Evolutionary conservation across 495 filamentous ascomycete species (phyloP), one percentile per base, ranked within the genome.

Genomic region (Pyronema omphalodes): DNA sequence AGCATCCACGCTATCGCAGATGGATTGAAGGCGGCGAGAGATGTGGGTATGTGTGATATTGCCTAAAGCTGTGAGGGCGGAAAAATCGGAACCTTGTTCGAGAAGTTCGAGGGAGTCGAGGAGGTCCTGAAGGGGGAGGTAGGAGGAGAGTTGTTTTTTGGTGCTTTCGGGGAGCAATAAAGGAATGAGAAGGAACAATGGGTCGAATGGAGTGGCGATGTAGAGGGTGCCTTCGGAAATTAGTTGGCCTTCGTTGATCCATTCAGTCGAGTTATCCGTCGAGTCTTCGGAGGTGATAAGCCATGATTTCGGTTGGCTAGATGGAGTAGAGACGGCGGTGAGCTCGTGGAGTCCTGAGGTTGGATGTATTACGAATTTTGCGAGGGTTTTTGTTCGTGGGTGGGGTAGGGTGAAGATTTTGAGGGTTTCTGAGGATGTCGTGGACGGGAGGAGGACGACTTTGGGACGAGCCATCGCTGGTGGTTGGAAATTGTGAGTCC

Each of bases 291-390:
- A 33, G 29, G 76, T 69, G 48, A 86, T 66, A 3, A 89, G 71
- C 82, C 82, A 85, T 62, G 84, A 88, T 50, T 75, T 70, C 29
- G 76, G 77, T 0, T 68, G 69, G 4, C 68, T 66, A 41, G 74
- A 76, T 34, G 86, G 74, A 6, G 85, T 73, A 9, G 78, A 67
- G 60, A 96, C 73, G 39, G 74, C 74, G 11, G 80, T 94, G 69
- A 96, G 88, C 64, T 98, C 91, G 69, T 83, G 87, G 56, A 94
- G 72, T 23, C 89, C 91, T 9, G 76, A 75, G 33, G 75, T 66
- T 3, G 88, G 85, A 64, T 87, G 91, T 63, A 86, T 79, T 55
- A 86, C 76, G 66, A 88, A 96, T 54, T 84, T 76, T 45, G 71
- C 75, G 6, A 81, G 75, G 11, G 69, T 71, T 17, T 60, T 66